These are phyloP conservation scores for Kodamaea alishanica DNA, from an alignment of 1,139 yeast genomes.

Conservation along the genomic window DNA sequence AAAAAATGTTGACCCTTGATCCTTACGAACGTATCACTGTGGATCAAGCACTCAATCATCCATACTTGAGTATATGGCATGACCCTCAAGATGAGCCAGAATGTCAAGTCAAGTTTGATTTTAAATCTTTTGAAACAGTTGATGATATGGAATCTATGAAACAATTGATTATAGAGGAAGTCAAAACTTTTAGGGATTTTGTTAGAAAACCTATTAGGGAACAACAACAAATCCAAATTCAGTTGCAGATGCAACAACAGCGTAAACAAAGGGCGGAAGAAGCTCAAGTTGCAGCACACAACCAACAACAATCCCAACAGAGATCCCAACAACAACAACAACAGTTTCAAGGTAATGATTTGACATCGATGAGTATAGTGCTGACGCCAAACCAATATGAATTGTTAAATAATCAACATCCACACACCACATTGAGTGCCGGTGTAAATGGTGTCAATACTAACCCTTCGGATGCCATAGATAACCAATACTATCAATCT, in stretches of 20 bases:
- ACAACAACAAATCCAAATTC: constrained; percentile 50
- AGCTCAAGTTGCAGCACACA: constrained; percentile 13
- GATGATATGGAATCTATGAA: constrained; percentile 78
- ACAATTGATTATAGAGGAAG: constrained; percentile 78
- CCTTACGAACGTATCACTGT: constrained; percentile 86
- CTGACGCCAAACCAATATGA: constrained; percentile 15
- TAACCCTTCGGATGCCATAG: constrained; percentile 21
- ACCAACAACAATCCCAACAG: constrained; percentile 8
- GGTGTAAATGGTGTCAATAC: constrained; percentile 36
- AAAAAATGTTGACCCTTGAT: constrained; percentile 80
- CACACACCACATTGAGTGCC: constrained; percentile 18
- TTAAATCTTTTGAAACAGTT: constrained; percentile 76
- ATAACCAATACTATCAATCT: constrained; percentile 31
- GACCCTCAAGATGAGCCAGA: constrained; percentile 94
- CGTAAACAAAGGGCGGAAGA: constrained; percentile 25
- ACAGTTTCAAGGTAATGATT: constrained; percentile 6
- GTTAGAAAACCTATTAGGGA: constrained; percentile 75
- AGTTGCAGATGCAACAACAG: constrained; percentile 31
- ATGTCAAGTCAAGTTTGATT: constrained; percentile 81
- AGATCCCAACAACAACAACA: constrained; percentile 13
- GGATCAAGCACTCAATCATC: constrained; percentile 84
- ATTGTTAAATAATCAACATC: constrained; percentile 9
- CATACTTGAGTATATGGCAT: constrained; percentile 90
- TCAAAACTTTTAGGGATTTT: constrained; percentile 69
- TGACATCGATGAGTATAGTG: constrained; percentile 10